Percentiles rank a stretch among this genome's conserved stretches.
Evolutionary conservation across 2,329 filamentous ascomycete species (phyloP).

Genomic region (Bipolaris bicolor): DNA sequence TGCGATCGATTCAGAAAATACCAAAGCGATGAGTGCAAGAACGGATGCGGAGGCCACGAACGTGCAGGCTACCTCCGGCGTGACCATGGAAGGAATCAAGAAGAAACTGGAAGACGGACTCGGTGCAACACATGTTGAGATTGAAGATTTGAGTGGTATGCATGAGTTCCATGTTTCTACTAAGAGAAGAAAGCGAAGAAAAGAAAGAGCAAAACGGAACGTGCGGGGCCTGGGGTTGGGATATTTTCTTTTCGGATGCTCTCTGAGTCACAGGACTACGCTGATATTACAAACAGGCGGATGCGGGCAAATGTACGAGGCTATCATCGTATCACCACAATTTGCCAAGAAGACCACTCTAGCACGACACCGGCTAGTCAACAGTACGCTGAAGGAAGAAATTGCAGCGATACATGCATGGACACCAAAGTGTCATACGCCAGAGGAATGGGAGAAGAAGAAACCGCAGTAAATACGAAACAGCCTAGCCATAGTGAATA

Average conservation of each 20-base stretch:
- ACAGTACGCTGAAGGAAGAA: slow-evolving; percentile 80
- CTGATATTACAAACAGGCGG: slow-evolving; percentile 59
- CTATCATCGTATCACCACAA: slow-evolving; percentile 66
- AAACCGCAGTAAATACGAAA: slow-evolving; percentile 45
- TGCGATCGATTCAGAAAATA: slow-evolving; percentile 24
- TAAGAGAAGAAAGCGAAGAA: not conserved
- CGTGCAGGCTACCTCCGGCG: slow-evolving; percentile 62
- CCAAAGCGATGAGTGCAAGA: slow-evolving; percentile 50
- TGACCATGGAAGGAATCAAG: slow-evolving; percentile 76
- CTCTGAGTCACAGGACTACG: slow-evolving; percentile 2
- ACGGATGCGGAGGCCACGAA: slow-evolving; percentile 55
- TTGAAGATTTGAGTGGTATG: slow-evolving; percentile 90
- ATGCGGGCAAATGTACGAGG: slow-evolving; percentile 73
- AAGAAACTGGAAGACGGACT: slow-evolving; percentile 72
- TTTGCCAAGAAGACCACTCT: slow-evolving; percentile 68
- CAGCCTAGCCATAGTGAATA: not conserved
- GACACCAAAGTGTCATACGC: slow-evolving; percentile 92
- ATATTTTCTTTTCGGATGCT: not conserved
- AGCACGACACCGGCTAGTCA: slow-evolving; percentile 85
- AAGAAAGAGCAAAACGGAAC: too few species aligned
- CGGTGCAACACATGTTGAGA: slow-evolving; percentile 78
- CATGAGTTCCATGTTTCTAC: not conserved
- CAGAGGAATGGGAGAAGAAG: slow-evolving; percentile 83
- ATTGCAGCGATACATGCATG: slow-evolving; percentile 92
- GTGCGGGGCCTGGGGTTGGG: not conserved